Evolutionary conservation across 768 basidiomycete species (phyloP), one percentile per base, ranked within the genome.

Genomic region (Macrolepiota albuminosa): DNA sequence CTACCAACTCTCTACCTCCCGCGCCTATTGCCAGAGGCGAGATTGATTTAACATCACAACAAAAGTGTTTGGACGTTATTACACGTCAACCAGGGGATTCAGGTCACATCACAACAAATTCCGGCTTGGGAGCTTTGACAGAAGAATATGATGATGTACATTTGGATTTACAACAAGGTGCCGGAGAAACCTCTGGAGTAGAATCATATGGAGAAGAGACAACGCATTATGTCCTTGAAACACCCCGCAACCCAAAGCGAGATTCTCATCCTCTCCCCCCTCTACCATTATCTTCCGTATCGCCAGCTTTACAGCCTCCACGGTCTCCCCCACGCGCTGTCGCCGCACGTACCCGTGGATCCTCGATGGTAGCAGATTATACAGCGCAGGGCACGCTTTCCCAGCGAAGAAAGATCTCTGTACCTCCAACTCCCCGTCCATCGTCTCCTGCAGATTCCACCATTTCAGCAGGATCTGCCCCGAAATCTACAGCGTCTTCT

Each of bases 231-330:
- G 69, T 71, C 56, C 70, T 77, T 42, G 79, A 81, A 48, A 77
- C 77, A 8, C 75, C 78, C 34, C 81, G 75, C 39, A 73, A 71
- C 39, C 57, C 67, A 36, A 81, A 76, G 63, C 75, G 74, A 64
- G 84, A 85, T 45, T 84, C 83, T 9, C 88, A 83, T 58, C 89
- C 86, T 21, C 74, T 89, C 13, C 89, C 88, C 18, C 87, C 87
- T 47, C 70, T 88, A 51, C 88, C 86, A 43, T 78, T 82, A 5
- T 81, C 79, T 50, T 65, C 69, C 10, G 59, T 66, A 48, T 64
- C 68, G 14, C 68, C 68, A 26, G 72, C 62, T 13, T 31, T 46
- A 39, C 61, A 56, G 48, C 62, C 62, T 6, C 79, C 81, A 11
- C 74, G 79, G 29, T 85, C 85, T 40, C 85, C 87, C 40, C 74